These are phyloP conservation scores for Phenoliferia sp. DNA, from an alignment of 1,284 basidiomycete species.

Conservation along the genomic window DNA sequence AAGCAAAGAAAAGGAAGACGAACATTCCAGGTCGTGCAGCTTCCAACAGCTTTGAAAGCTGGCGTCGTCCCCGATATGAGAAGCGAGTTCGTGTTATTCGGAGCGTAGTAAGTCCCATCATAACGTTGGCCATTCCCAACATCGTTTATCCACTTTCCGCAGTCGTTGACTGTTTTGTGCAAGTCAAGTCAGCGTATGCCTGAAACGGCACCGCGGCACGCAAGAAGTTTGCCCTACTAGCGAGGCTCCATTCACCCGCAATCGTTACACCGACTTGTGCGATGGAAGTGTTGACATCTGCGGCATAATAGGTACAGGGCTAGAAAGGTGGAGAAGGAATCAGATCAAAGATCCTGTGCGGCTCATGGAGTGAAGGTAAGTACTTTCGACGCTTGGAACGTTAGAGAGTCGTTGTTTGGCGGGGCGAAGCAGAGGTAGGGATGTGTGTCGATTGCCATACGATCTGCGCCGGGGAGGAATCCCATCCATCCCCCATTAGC, in stretches of 20 bases:
- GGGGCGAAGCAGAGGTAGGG: slow-evolving; percentile 42
- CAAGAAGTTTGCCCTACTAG: slow-evolving; percentile 57
- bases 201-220: neutral
- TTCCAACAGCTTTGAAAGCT: no score
- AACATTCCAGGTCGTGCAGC: slow-evolving; percentile 27
- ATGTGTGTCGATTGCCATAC: slow-evolving; percentile 67
- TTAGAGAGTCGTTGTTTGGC: slow-evolving; percentile 31
- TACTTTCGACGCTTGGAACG: slow-evolving; percentile 31
- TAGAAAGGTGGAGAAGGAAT: no score
- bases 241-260: slow-evolving; percentile 65
- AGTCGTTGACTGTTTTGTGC: slow-evolving; percentile 57
- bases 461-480: slow-evolving; percentile 54
- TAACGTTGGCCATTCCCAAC: slow-evolving; percentile 57
- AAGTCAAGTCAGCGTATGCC: slow-evolving; percentile 35
- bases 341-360: neutral
- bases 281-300: slow-evolving; percentile 53
- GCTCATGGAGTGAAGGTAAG: no score
- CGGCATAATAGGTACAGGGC: slow-evolving; percentile 64
- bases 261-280: slow-evolving; percentile 65
- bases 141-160: slow-evolving; percentile 73
- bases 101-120: slow-evolving; percentile 46
- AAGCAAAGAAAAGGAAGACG: neutral
- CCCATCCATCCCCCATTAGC: slow-evolving; percentile 34
- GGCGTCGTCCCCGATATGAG: no score
- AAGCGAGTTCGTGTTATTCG: slow-evolving; percentile 11